Evolutionary conservation across 345 rosid genomes (phyloP).

Genomic region (Lepidium didymum): DNA sequence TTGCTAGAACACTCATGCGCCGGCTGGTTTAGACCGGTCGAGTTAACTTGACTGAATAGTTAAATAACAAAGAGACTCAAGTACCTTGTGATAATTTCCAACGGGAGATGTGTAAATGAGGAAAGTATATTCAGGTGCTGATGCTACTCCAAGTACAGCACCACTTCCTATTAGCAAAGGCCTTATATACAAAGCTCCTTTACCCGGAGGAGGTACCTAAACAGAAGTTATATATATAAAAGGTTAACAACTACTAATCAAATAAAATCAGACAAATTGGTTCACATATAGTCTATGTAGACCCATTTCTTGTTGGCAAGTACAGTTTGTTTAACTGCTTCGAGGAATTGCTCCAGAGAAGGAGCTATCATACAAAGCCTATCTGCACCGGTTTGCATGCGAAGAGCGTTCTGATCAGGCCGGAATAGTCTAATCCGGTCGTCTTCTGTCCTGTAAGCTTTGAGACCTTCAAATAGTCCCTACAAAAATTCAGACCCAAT

Average conservation of each 20-base stretch:
- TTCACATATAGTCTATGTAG: not conserved
- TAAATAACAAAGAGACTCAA: not conserved
- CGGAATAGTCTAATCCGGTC: constrained; percentile 42
- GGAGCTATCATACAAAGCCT: constrained; percentile 56
- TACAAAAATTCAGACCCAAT: not conserved
- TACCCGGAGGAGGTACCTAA: constrained; percentile 60
- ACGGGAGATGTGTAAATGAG: constrained; percentile 46
- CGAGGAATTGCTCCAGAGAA: constrained; percentile 39
- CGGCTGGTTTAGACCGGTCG: not conserved
- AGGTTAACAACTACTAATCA: not conserved
- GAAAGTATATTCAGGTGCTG: constrained; percentile 48
- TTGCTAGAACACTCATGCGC: too few relatives aligned
- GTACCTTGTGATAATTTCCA: constrained; percentile 41
- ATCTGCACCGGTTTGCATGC: constrained; percentile 52
- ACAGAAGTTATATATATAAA: not conserved
- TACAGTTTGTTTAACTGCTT: constrained; percentile 41
- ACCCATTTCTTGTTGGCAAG: constrained; percentile 52
- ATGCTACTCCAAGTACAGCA: constrained; percentile 37
- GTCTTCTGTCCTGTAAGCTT: constrained; percentile 51
- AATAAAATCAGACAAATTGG: not conserved
- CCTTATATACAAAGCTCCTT: constrained; percentile 57
- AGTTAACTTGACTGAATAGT: not conserved
- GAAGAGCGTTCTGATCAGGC: constrained; percentile 44
- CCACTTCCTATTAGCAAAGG: constrained; percentile 60
- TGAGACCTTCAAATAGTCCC: constrained; percentile 55